Evolutionary conservation across 2,329 filamentous ascomycete genomes (phyloP).

Genomic region (Cercospora zeina): DNA sequence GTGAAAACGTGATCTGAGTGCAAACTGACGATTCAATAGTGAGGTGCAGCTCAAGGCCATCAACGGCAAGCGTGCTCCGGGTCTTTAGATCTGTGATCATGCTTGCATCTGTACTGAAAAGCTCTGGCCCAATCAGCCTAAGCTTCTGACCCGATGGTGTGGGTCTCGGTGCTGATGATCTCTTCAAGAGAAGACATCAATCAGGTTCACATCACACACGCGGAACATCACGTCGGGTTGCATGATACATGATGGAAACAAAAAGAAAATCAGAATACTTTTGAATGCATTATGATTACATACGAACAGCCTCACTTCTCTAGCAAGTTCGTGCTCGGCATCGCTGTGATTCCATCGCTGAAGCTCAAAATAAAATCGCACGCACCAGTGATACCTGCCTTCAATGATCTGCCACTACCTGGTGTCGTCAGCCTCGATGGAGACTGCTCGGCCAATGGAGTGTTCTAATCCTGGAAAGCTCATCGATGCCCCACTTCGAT

Average conservation of each 20-base stretch:
- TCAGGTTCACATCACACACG: not conserved
- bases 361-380: not conserved
- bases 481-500: too few species aligned
- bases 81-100: not conserved
- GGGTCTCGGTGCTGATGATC: not conserved
- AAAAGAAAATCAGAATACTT: not conserved
- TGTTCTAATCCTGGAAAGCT: too few species aligned
- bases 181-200: not conserved
- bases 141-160: not conserved
- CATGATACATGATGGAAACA: not conserved
- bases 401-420: not conserved
- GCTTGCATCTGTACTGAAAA: not conserved
- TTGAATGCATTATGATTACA: not conserved
- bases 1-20: not conserved
- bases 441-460: too few species aligned
- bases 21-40: conserved; percentile 44
- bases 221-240: not conserved
- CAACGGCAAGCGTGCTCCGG: conserved; percentile 47
- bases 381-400: not conserved
- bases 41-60: conserved; percentile 69
- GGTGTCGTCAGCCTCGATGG: not conserved
- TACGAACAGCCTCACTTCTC: not conserved
- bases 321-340: not conserved
- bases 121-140: not conserved
- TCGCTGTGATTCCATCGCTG: not conserved